phyloP scores from a whole-genome alignment of 2,329 filamentous ascomycete genomes.

The Chrysoporthe puriensis region DNA sequence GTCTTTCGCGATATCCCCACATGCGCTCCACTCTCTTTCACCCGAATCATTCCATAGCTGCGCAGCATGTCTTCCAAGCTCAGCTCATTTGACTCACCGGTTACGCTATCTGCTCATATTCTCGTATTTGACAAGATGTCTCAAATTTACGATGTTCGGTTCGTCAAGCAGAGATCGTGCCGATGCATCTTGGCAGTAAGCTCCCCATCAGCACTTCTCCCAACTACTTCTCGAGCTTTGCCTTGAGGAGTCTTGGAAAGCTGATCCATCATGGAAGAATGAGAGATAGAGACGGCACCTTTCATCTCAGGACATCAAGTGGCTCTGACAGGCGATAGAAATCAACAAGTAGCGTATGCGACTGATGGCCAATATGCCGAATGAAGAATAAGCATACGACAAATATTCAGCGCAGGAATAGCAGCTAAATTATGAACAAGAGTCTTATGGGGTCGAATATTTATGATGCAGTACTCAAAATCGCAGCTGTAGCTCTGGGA shows the following conservation, averaged over 20 bases:
- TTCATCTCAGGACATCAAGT: neutral
- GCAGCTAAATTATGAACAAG: constrained; percentile 7
- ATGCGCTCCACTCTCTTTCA: too few species aligned
- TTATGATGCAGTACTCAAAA: too few species aligned
- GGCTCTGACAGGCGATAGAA: constrained; percentile 16
- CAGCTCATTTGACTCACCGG: too few species aligned
- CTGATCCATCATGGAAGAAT: constrained; percentile 7
- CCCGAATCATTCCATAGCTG: too few species aligned
- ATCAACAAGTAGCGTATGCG: constrained; percentile 1
- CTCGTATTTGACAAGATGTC: too few species aligned
- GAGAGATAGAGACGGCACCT: constrained; percentile 9
- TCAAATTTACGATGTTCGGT: constrained; percentile 27
- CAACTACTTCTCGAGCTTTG: too few species aligned
- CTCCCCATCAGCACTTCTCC: neutral
- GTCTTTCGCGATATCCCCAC: too few species aligned
- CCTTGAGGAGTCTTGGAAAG: neutral
- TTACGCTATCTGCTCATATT: too few species aligned
- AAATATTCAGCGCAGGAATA: constrained; percentile 1
- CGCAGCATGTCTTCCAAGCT: too few species aligned
- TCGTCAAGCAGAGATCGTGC: constrained; percentile 44
- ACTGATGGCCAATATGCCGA: neutral
- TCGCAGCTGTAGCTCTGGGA: neutral
- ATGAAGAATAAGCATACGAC: neutral
- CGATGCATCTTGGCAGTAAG: constrained; percentile 41
- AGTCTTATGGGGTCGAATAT: constrained; percentile 11